Base-by-base conservation (phyloP, 345 rosid species). In the Boechera stricta region DNA sequence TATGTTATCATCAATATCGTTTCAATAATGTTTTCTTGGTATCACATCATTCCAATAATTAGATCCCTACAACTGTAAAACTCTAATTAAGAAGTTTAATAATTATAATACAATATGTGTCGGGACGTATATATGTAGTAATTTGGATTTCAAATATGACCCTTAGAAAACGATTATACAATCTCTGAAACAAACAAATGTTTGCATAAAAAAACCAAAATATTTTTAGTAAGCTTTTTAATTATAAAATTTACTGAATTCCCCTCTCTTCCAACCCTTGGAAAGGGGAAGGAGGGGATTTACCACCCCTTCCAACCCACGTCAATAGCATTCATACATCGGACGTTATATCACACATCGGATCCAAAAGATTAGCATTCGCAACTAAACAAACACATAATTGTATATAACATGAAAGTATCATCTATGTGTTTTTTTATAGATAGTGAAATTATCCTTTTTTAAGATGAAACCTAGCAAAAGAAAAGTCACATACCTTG, bases 1-100 rank as follows among this genome's bases (percentile, higher is more conserved):
- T 16, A 78, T 58, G 72, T 77, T 77, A 77, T 77, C 81, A 71
- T 51, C 48, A 57, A 42, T 35, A 13, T 55, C 53, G 56, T 63
- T 68, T 71, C 63, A 72, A 78, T 73, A 51, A 66, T 78, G 53
- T 63, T 72, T 60, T 59, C 48, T 72, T 71, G 72, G 45, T 77
- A 71, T 77, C 61, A 56, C 72, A 77, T 35, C 72, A 47, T 48
- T 71, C 53, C 67, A 71, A 77, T 77, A 36, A 77, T 77, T 64
- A 64, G 55, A 45, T 29, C 72, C 60, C 64, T 45, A 77, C 81
- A 77, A 64, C 81, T 57, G 72, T 57, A 55, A 63, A 64, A 62
- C 31, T 53, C 64, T 69, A 35, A 33, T 35, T 70, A 54, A 44
- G 6, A 52, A 41, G 7, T 53, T 76, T 61, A 29, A 69, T 29